A percentile compares a stretch with the other conserved stretches of the same genome.
Conservation (phyloP, 2,329 filamentous ascomycete genomes). For the Mycosphaerelloides madeirae region DNA sequence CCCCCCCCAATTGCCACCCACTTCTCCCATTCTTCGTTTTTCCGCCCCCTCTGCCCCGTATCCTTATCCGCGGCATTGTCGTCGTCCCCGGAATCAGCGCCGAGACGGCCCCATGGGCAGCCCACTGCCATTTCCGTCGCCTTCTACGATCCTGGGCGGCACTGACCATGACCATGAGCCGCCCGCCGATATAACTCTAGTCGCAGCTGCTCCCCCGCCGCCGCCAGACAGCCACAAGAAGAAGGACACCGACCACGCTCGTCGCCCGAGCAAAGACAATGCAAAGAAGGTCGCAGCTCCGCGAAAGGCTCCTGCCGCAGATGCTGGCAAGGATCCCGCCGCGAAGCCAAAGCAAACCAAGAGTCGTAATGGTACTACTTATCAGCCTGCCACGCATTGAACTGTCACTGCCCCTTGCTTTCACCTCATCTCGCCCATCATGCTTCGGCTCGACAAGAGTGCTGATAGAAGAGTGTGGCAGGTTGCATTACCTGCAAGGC, state of each 20-base stretch:
- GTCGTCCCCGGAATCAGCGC: neutral
- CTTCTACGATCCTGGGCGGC: conserved; percentile 48
- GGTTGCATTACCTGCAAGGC: conserved; percentile 70
- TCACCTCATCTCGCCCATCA: neutral
- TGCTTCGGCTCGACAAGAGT: conserved; percentile 5
- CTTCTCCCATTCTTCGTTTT: neutral
- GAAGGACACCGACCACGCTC: conserved; percentile 30
- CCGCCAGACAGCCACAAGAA: conserved; percentile 8
- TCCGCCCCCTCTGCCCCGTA: neutral
- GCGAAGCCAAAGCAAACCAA: conserved; percentile 68
- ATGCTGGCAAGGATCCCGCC: conserved; percentile 23
- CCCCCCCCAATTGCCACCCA: neutral
- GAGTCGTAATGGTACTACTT: conserved; percentile 64
- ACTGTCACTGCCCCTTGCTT: neutral
- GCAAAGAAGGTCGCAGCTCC: conserved; percentile 22
- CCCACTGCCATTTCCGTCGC: conserved; percentile 53
- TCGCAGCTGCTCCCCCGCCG: conserved; percentile 23
- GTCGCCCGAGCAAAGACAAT: conserved; percentile 21
- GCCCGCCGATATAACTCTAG: conserved; percentile 23
- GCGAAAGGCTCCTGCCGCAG: conserved; percentile 14
- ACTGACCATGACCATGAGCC: too few relatives aligned
- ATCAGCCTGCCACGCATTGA: conserved; percentile 8
- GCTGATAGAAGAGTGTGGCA: conserved; percentile 34
- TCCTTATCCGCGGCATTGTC: neutral
- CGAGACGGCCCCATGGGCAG: conserved; percentile 42